Conservation (phyloP, 768 basidiomycete genomes). For the Lactifluus echinatus region DNA sequence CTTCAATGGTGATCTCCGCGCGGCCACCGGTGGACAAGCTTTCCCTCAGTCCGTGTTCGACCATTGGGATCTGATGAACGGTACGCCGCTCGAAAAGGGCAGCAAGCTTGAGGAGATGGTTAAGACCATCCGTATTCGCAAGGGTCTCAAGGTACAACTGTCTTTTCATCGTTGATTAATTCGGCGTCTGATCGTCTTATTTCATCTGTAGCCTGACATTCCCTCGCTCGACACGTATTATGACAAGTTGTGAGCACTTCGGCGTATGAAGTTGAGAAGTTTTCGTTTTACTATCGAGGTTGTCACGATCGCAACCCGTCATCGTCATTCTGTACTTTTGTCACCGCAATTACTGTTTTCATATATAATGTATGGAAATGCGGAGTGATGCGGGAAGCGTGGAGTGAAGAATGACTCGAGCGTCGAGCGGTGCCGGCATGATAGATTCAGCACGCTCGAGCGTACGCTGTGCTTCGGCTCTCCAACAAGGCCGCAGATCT, state of each 20-base stretch:
- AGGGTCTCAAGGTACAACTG: slow-evolving; percentile 77
- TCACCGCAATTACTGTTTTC: background rate
- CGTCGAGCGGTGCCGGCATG: background rate
- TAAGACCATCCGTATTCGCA: slow-evolving; percentile 74
- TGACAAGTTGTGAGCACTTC: slow-evolving; percentile 67
- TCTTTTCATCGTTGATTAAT: background rate
- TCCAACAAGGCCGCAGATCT: slow-evolving; percentile 19
- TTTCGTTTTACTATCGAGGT: slow-evolving; percentile 6
- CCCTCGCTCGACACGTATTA: slow-evolving; percentile 85
- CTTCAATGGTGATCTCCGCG: slow-evolving; percentile 94
- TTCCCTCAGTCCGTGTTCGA: slow-evolving; percentile 96
- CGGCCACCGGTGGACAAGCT: slow-evolving; percentile 90
- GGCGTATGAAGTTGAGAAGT: background rate
- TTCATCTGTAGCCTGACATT: slow-evolving; percentile 62
- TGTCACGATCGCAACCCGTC: slow-evolving; percentile 8
- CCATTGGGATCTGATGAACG: slow-evolving; percentile 83
- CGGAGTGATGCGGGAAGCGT: background rate
- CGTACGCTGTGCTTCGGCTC: too few species aligned
- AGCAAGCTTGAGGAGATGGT: slow-evolving; percentile 86
- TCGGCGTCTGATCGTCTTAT: slow-evolving; percentile 11
- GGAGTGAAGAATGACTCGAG: too few species aligned
- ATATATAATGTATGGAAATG: background rate
- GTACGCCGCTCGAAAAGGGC: slow-evolving; percentile 82
- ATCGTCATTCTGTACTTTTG: slow-evolving; percentile 13
- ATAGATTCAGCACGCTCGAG: too few species aligned